Percentiles rank a stretch among this genome's conserved stretches.
phyloP scores from a whole-genome alignment of 2,329 filamentous ascomycete species.

The Lasiodiplodia sp. region DNA sequence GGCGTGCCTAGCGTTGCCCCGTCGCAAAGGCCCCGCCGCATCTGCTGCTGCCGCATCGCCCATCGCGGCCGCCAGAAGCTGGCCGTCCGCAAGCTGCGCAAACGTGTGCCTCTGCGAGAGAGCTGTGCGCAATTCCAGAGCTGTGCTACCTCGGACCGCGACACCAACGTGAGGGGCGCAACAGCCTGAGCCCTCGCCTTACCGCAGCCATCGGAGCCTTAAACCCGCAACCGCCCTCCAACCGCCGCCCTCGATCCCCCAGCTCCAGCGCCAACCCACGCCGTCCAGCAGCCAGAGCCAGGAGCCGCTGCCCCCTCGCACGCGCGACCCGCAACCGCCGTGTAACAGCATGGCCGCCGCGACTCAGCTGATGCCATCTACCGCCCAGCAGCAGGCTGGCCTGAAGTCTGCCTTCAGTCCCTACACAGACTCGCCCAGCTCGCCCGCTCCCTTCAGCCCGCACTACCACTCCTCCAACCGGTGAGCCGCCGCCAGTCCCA shows the following conservation, averaged over 20 bases:
- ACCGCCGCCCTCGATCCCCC: background rate
- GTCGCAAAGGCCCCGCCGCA: background rate
- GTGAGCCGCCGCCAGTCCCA: conserved; percentile 54
- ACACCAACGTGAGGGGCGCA: conserved; percentile 26
- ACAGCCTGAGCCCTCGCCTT: conserved; percentile 6
- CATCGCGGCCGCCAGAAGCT: conserved; percentile 5
- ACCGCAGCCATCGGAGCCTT: conserved; percentile 7
- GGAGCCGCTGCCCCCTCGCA: conserved; percentile 5
- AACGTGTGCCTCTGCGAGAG: background rate
- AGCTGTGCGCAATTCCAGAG: background rate
- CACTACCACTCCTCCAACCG: conserved; percentile 50
- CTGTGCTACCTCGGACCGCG: conserved; percentile 24
- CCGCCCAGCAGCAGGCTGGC: conserved; percentile 37
- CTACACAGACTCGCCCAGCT: conserved; percentile 60
- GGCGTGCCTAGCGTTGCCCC: background rate
- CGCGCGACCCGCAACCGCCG: conserved; percentile 17
- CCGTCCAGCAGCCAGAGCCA: conserved; percentile 1
- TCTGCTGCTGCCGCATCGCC: background rate
- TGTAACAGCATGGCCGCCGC: conserved; percentile 45
- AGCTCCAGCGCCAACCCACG: background rate
- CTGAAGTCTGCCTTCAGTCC: conserved; percentile 58
- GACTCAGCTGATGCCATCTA: conserved; percentile 54
- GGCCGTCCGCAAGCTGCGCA: background rate
- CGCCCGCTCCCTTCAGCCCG: conserved; percentile 53
- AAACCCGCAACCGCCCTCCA: conserved; percentile 6